Percentiles rank a stretch among this genome's conserved stretches.
Evolutionary conservation across 2,329 filamentous ascomycete species (phyloP).

Genomic region (Huntiella moniliformis): DNA sequence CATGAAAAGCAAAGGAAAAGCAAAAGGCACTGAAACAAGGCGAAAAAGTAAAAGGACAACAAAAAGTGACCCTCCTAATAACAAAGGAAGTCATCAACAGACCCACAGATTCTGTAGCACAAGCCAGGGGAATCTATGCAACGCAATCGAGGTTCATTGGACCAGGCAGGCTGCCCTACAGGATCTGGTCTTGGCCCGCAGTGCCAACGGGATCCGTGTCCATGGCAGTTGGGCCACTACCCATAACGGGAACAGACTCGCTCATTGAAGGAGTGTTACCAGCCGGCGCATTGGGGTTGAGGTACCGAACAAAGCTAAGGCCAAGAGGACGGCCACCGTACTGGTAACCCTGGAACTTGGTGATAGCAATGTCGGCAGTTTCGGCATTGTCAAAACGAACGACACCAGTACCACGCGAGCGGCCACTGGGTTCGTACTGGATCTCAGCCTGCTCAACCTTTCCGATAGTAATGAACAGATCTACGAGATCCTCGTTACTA

Average conservation of each 20-base stretch:
- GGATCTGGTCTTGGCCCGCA: conserved; percentile 95
- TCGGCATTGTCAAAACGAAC: conserved; percentile 73
- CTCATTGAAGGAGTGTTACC: conserved; percentile 1
- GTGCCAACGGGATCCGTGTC: conserved; percentile 59
- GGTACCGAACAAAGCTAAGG: conserved; percentile 84
- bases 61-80: neutral
- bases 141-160: neutral
- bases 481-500: conserved; percentile 90
- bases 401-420: conserved; percentile 89
- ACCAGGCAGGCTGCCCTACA: conserved; percentile 35
- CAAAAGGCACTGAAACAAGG: neutral
- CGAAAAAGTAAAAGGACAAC: neutral
- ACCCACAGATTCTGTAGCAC: no score
- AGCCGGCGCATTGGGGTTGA: conserved; percentile 36
- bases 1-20: conserved; percentile 5
- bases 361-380: conserved; percentile 81
- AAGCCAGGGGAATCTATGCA: no score
- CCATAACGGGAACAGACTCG: no score
- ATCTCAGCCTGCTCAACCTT: conserved; percentile 98
- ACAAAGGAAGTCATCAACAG: no score
- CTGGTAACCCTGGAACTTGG: conserved; percentile 94
- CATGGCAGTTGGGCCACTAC: conserved; percentile 44
- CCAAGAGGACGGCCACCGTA: conserved; percentile 90
- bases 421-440: conserved; percentile 91
- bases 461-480: conserved; percentile 93